Base-by-base conservation (phyloP, 1,139 yeast species). In the Yamadazyma trypodendri region DNA sequence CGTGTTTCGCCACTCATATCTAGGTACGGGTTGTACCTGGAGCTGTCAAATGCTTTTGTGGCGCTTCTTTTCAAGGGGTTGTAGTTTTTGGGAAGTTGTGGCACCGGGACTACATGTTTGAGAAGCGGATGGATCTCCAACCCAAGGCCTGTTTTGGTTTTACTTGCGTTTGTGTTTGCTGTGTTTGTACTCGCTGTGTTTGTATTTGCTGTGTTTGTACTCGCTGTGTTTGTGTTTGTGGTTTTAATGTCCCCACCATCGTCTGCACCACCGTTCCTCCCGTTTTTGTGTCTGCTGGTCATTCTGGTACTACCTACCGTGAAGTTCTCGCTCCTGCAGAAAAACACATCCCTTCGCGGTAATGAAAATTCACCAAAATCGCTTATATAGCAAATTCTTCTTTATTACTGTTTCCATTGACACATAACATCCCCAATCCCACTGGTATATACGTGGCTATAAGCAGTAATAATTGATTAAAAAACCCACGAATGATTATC, bases 111-210 rank as follows among this genome's bases (percentile, higher is more conserved):
- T 2, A 53, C 64, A 33, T 54, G 55, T 31, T 71, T 54, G 8
- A 82, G 60, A 13, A 81, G 57, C 2, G 90, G 90, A 52, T 82
- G 89, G 2, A 81, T 55, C 34, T 75, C 79, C 6, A 77, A 73
- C 39, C 70, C 68, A n/a, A 77, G 55, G 1, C 81, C 81, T 24
- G 27, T 24, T 9, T 7, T 8, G 11, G 27, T 24, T 6, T 7
- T 24, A n/a, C 14, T 25, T 25, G 16, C 14, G 28, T 14, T 25
- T 25, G 28, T 25, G 17, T 6, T 12, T 13, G 16, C 14, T n/a
- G 16, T 25, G 28, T 25, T 14, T 10, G 25, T 23, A 23, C n/a
- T 11, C n/a, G 12, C 10, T 8, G 16, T 25, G 6, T n/a, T 13
- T 8, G 6, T 25, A 4, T 13, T 25, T 9, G 12, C 10, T 25